phyloP scores from a whole-genome alignment of 164 flowering plant species.

The Paratinospora sagittata region DNA sequence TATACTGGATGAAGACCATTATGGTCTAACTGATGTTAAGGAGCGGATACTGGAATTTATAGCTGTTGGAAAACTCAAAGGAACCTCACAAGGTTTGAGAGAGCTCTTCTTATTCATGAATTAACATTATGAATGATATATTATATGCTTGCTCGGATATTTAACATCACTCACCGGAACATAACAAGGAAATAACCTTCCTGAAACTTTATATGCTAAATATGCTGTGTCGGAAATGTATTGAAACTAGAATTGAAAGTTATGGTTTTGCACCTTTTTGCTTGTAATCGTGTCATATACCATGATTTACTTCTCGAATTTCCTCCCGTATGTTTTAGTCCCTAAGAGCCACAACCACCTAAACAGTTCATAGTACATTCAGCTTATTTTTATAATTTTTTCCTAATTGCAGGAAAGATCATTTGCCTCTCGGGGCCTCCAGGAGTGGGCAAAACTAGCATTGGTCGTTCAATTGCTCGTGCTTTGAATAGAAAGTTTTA shows the following conservation, averaged over 20 bases:
- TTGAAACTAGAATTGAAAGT: too few species aligned
- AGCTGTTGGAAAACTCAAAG: constrained; percentile 96
- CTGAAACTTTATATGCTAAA: neutral
- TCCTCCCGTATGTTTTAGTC: neutral
- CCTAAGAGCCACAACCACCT: neutral
- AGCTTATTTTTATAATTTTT: neutral
- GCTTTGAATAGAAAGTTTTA: constrained; percentile 91
- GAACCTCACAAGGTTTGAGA: constrained; percentile 80
- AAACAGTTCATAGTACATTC: neutral
- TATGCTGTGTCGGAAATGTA: neutral
- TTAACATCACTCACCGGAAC: too few species aligned
- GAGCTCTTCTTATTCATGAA: neutral
- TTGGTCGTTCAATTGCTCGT: constrained; percentile 98
- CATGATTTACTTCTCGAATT: neutral
- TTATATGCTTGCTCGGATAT: neutral
- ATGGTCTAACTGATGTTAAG: constrained; percentile 93
- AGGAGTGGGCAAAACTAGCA: constrained; percentile 98
- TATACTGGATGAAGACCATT: constrained; percentile 97
- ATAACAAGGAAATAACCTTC: neutral
- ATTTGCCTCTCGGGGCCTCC: constrained; percentile 98
- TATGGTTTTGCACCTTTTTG: too few species aligned
- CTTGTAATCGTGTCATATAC: neutral
- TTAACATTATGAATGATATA: constrained; percentile 3
- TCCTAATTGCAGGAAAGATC: constrained; percentile 66
- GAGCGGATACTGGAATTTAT: constrained; percentile 98